phyloP scores from a whole-genome alignment of 768 basidiomycete species.

The Pholiota conissans region DNA sequence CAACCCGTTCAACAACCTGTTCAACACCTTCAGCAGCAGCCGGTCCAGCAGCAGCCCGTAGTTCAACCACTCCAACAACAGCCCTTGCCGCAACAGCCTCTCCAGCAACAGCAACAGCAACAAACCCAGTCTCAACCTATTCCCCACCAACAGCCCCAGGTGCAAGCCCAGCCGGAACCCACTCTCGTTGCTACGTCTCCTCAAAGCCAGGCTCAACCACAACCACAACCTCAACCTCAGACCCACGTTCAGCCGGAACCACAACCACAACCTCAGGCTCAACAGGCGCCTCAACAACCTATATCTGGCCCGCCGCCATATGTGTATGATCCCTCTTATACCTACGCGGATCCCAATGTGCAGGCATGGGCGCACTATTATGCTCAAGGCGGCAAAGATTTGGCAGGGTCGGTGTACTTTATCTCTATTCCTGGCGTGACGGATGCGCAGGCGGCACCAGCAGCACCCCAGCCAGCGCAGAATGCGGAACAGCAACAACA shows the following conservation, averaged over 20 bases:
- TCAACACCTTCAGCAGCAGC: conserved; percentile 9
- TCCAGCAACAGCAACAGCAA: conserved; percentile 21
- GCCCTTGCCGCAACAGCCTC: conserved; percentile 16
- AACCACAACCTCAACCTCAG: conserved; percentile 16
- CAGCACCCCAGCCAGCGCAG: conserved; percentile 11
- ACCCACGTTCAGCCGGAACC: conserved; percentile 21
- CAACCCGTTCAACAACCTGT: conserved; percentile 14
- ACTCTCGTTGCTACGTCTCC: too few species aligned
- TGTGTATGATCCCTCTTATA: conserved; percentile 61
- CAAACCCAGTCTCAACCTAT: conserved; percentile 14
- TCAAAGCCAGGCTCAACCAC: conserved; percentile 8
- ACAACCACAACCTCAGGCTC: conserved; percentile 24
- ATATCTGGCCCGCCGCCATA: conserved; percentile 44
- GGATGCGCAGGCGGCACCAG: conserved; percentile 30
- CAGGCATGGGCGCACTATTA: conserved; percentile 90
- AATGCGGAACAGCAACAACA: conserved; percentile 14
- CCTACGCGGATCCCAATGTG: conserved; percentile 77
- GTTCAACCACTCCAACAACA: conserved; percentile 13
- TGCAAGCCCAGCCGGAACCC: conserved; percentile 22
- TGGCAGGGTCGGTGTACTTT: conserved; percentile 80
- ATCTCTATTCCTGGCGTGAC: conserved; percentile 74
- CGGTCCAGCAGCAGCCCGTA: conserved; percentile 16
- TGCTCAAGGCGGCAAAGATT: conserved; percentile 73
- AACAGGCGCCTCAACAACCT: conserved; percentile 24
- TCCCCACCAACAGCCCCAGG: conserved; percentile 10